phyloP scores from a whole-genome alignment of 805 yeast genomes.

The Komagataella ulmi region DNA sequence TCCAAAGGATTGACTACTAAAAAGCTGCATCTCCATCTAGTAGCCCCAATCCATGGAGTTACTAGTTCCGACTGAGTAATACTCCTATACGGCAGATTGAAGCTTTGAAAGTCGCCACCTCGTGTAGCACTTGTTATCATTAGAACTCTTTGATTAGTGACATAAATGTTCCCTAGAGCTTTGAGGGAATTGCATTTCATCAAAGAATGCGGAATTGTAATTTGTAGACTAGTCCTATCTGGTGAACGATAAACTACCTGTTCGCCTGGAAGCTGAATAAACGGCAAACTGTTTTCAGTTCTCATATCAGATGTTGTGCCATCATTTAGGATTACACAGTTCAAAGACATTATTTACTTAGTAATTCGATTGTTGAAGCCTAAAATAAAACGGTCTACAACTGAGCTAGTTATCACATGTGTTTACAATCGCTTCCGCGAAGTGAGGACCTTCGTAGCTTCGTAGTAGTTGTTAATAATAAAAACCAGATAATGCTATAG shows the following conservation, averaged over 20 bases:
- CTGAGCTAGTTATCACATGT: too few species aligned
- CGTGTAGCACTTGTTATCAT: background rate
- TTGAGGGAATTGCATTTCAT: conserved; percentile 8
- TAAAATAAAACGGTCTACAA: too few species aligned
- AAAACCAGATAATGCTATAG: too few species aligned
- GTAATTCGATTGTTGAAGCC: conserved; percentile 6
- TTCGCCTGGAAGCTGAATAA: conserved; percentile 14
- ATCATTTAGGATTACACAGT: conserved; percentile 14
- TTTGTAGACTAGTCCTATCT: conserved; percentile 5
- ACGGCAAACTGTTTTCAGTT: conserved; percentile 6
- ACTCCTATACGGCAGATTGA: conserved; percentile 14
- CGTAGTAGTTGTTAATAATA: too few species aligned
- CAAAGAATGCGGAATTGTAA: conserved; percentile 2
- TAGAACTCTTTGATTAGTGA: conserved; percentile 19
- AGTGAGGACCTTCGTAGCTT: too few species aligned
- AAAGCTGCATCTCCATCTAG: conserved; percentile 31
- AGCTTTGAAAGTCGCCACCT: conserved; percentile 6
- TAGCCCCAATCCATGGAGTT: conserved; percentile 43
- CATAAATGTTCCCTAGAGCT: conserved; percentile 21
- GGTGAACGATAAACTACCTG: conserved; percentile 7
- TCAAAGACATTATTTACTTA: conserved; percentile 13
- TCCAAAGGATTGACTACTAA: conserved; percentile 16
- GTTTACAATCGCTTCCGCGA: too few species aligned
- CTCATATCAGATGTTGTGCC: background rate
- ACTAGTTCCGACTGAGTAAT: conserved; percentile 20